Base-by-base conservation (phyloP, 768 basidiomycete species). In the Cubamyces lactineus region DNA sequence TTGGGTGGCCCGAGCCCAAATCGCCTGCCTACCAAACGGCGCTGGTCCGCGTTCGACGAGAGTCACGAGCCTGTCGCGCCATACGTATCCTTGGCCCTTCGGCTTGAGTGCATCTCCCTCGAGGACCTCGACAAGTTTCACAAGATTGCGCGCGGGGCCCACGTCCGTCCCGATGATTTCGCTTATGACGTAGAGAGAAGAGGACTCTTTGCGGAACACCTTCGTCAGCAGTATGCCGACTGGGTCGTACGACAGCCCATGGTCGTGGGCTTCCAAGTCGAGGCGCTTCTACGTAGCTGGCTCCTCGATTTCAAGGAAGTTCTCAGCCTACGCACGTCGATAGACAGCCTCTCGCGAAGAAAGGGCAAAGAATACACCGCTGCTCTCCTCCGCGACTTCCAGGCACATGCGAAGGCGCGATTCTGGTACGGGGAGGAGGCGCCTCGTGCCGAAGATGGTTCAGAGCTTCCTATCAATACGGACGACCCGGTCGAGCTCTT, bases 201-300 rank as follows among this genome's bases (percentile, higher is more conserved):
- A 24, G 67, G 64, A 1, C 75, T 86, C 16, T 89, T 86, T 65
- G 79, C 83, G 9, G 30, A 62, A 9, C 28, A 24, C 8, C 71
- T 71, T 2, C 67, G 83, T 47, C 59, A 67, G 1, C 49, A 66
- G 40, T 74, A 81, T 38, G 61, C 72, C 12, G 21, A 15, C 2
- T 79, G 77, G 73, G 68, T 83, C 28, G 62, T 49, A 21, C 40
- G 39, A 16, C 68, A 85, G 15, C 70, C 77, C 9, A 87, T 82
- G 83, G 63, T 65, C 43, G 76, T 88, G n/a, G 80, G 85, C 0
- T 88, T 86, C 64, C 87, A 89, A 67, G 72, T 88, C 34, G 82
- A 86, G 59, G 75, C 79, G 0, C 61, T 80, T 2, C 64, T 74
- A 5, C 69, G 68, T 5, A 76, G 74, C 43, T 67, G 77, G 46